Evolutionary conservation across 805 yeast species (phyloP), one percentile per base, ranked within the genome.

Genomic region (Zygosaccharomyces gambellarensis): DNA sequence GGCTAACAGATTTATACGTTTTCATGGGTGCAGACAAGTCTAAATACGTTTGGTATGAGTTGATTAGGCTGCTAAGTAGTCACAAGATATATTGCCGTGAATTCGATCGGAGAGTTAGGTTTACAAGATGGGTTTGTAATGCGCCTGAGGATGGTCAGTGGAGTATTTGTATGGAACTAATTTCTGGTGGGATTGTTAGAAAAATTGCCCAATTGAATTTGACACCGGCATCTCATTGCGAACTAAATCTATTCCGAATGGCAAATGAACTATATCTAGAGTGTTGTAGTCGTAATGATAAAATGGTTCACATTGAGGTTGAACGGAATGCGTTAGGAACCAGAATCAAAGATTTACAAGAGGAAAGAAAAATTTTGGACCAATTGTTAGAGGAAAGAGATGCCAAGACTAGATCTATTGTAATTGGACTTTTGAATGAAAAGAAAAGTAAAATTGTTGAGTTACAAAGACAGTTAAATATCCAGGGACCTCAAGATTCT

Each of bases 191-290:
- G 5, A 52, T 64, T 6, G 51, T 59, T 1, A 60, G 55, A 39
- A 61, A 58, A 34, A 30, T 61, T 9, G 60, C 63, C 7, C 58
- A 60, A 41, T 17, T 64, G 9, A 45, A 51, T 5, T 30, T 65
- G 14, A 19, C 29, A 2, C 45, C 54, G 2, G 54, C 54, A 1
- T 42, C 47, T 2, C 41, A 39, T 8, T 54, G 53, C 10, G 68
- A 64, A 45, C 25, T 59, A 5, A 67, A 65, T 48, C 45, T 65
- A 12, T 64, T 65, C 42, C 49, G 54, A 19, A 44, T 61, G 45
- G 46, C 66, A 17, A 41, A 52, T 14, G 31, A 38, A 14, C 30
- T 65, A 27, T 65, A 46, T 41, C 36, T 42, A 17, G 45, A 47
- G 6, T 40, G 47, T 23, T 53, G 57, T 21, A 14, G 29, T 2